phyloP scores from a whole-genome alignment of 1,139 yeast genomes.

The Suhomyces bribrorum region DNA sequence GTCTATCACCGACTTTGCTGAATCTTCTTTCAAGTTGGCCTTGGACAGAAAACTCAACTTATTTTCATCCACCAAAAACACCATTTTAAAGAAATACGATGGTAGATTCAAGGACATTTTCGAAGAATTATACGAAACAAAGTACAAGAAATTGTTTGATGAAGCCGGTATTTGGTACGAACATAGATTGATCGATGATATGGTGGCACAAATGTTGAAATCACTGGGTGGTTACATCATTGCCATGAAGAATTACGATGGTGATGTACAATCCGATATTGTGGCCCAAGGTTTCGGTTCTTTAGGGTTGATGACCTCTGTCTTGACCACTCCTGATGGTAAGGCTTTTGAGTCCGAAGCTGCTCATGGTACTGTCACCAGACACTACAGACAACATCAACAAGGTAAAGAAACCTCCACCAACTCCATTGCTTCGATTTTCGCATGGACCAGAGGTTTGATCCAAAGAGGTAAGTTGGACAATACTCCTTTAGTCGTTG shows the following conservation, averaged over 20 bases:
- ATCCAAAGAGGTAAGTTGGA: constrained; percentile 80
- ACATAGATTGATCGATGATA: constrained; percentile 81
- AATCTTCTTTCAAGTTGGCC: constrained; percentile 76
- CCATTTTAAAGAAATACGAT: constrained; percentile 78
- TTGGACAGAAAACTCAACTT: constrained; percentile 63
- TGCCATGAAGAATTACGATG: constrained; percentile 84
- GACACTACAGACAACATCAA: constrained; percentile 84
- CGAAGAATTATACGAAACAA: constrained; percentile 60
- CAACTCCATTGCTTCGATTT: constrained; percentile 80
- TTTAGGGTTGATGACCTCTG: constrained; percentile 81
- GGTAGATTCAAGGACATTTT: constrained; percentile 82
- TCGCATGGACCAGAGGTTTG: constrained; percentile 86
- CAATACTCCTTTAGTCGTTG: constrained; percentile 66
- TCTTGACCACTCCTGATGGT: constrained; percentile 83
- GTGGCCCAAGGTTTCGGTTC: constrained; percentile 90
- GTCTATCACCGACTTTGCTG: constrained; percentile 77
- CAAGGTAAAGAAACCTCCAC: constrained; percentile 84
- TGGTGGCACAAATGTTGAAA: constrained; percentile 88
- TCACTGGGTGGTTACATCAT: constrained; percentile 82
- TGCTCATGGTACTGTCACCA: constrained; percentile 85
- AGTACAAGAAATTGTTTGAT: constrained; percentile 61
- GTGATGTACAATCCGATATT: constrained; percentile 83
- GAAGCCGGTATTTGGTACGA: constrained; percentile 73
- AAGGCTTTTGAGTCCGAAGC: constrained; percentile 83
- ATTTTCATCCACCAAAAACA: constrained; percentile 75